Conservation (phyloP, 2,329 filamentous ascomycete species). For the Alternaria consortialis region DNA sequence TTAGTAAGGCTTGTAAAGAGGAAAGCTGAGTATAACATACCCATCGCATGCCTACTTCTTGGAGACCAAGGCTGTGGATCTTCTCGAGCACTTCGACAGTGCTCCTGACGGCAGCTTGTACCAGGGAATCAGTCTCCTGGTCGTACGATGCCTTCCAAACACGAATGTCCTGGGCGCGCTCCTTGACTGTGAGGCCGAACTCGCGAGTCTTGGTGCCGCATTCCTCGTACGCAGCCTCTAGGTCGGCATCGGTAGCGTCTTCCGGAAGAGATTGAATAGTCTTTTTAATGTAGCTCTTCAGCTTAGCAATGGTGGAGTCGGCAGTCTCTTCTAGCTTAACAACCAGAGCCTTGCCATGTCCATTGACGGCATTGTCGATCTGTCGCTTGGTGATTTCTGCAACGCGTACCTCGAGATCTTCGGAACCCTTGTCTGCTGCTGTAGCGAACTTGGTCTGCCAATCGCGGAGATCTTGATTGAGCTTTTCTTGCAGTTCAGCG, state of each 20-base stretch:
- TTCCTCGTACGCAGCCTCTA: conserved; percentile 62
- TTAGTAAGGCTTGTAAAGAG: not conserved
- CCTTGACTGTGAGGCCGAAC: conserved; percentile 77
- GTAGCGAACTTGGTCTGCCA: conserved; percentile 92
- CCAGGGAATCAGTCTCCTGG: conserved; percentile 71
- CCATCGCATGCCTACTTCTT: conserved; percentile 93
- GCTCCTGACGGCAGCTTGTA: conserved; percentile 77
- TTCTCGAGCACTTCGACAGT: conserved; percentile 84
- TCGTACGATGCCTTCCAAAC: conserved; percentile 80
- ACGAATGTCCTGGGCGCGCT: conserved; percentile 78
- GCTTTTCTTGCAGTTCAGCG: conserved; percentile 63
- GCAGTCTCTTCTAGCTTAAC: conserved; percentile 73
- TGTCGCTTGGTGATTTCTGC: conserved; percentile 77
- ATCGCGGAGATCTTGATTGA: conserved; percentile 78
- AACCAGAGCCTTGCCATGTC: conserved; percentile 72
- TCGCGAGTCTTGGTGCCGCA: conserved; percentile 67
- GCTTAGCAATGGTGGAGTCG: conserved; percentile 67
- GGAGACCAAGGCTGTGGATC: conserved; percentile 83
- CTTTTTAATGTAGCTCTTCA: conserved; percentile 73
- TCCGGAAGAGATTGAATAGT: conserved; percentile 65
- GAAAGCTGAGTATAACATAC: not conserved
- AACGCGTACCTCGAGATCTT: conserved; percentile 70
- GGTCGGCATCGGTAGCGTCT: conserved; percentile 62
- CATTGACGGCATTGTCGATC: conserved; percentile 71
- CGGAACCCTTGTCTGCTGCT: conserved; percentile 84